These are phyloP conservation scores for Amanita phalloides DNA, from an alignment of 768 basidiomycete species.

Conservation along the genomic window DNA sequence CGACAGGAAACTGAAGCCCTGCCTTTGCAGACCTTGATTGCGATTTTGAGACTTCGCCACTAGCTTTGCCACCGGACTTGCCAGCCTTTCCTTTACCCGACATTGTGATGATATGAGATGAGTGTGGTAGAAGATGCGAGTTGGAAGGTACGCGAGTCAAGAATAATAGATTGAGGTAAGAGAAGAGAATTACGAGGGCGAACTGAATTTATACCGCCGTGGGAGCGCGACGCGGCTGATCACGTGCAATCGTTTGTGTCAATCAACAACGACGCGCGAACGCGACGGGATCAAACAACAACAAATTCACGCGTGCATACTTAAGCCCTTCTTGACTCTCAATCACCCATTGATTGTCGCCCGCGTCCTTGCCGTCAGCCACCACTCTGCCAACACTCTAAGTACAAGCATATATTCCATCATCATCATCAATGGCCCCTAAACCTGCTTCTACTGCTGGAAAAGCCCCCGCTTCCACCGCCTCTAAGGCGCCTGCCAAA, in stretches of 20 bases:
- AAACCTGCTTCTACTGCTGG: slow-evolving; percentile 77
- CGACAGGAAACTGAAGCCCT: slow-evolving; percentile 79
- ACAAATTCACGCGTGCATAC: slow-evolving; percentile 35
- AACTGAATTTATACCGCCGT: slow-evolving; percentile 24
- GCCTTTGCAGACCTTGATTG: slow-evolving; percentile 68
- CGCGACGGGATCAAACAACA: slow-evolving; percentile 30
- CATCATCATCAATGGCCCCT: slow-evolving; percentile 49
- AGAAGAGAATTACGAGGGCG: slow-evolving; percentile 14
- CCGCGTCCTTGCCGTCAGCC: slow-evolving; percentile 15
- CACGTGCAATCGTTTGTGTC: slow-evolving; percentile 10
- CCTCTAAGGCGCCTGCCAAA: slow-evolving; percentile 67
- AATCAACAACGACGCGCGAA: slow-evolving; percentile 14
- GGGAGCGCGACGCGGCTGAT: slow-evolving; percentile 10
- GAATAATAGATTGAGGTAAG: slow-evolving; percentile 5
- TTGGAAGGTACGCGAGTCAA: slow-evolving; percentile 4
- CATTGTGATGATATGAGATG: slow-evolving; percentile 20
- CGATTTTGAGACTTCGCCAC: slow-evolving; percentile 36
- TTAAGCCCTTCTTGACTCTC: slow-evolving; percentile 20
- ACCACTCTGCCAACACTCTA: slow-evolving; percentile 10
- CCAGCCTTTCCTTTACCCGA: slow-evolving; percentile 43
- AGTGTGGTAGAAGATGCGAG: slow-evolving; percentile 8
- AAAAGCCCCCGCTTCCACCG: slow-evolving; percentile 62
- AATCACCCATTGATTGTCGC: slow-evolving; percentile 12
- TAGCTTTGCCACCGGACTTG: slow-evolving; percentile 37
- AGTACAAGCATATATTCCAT: slow-evolving; percentile 7